These are phyloP conservation scores for Pseudocercospora crystallina DNA, from an alignment of 2,329 filamentous ascomycete genomes.

Conservation along the genomic window DNA sequence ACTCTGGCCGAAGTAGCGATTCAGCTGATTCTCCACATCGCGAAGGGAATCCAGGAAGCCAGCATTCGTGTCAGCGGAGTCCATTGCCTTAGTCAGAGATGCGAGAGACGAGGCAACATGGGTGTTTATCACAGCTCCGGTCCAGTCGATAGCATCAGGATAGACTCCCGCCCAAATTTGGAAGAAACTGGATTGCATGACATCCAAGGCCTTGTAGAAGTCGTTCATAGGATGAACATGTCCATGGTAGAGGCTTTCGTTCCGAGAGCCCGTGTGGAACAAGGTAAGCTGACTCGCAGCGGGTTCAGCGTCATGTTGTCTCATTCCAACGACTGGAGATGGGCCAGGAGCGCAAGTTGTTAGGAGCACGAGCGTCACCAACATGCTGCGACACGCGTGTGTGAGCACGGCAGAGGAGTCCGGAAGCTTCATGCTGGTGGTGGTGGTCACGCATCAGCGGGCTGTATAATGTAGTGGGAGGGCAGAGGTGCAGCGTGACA, in stretches of 20 bases:
- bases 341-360: too few species aligned
- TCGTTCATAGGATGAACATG: constrained; percentile 7
- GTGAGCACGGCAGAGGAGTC: too few species aligned
- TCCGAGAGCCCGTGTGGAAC: background rate
- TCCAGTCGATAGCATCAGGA: constrained; percentile 91
- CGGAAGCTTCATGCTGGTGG: too few species aligned
- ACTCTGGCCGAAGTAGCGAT: constrained; percentile 76
- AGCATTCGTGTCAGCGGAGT: constrained; percentile 32
- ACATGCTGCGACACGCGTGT: too few species aligned
- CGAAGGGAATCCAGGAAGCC: constrained; percentile 28
- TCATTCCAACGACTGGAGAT: too few species aligned
- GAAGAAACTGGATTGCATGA: constrained; percentile 78
- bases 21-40: constrained; percentile 73
- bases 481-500: too few species aligned
- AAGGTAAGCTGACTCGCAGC: too few species aligned
- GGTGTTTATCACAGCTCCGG: constrained; percentile 78
- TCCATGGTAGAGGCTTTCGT: background rate
- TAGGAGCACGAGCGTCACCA: too few species aligned
- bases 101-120: constrained; percentile 65
- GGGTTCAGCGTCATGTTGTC: too few species aligned
- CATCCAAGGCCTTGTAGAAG: constrained; percentile 60
- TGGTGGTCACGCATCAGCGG: too few species aligned
- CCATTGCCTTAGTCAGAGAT: constrained; percentile 63
- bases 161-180: constrained; percentile 75
- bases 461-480: too few species aligned